These are phyloP conservation scores for Saturnispora silvae DNA, from an alignment of 805 yeast species.

Conservation along the genomic window DNA sequence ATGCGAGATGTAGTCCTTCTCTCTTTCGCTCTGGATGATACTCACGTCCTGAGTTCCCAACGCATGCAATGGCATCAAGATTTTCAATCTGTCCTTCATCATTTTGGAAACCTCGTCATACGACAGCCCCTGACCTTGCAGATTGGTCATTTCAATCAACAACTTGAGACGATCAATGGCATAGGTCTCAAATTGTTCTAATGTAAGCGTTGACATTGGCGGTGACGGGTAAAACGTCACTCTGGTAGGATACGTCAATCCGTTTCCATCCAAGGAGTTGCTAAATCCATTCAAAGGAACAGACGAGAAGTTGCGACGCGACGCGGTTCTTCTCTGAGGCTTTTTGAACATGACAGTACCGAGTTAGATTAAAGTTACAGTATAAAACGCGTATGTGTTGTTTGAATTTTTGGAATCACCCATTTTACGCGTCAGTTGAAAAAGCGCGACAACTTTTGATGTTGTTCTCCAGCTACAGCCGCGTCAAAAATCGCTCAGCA, in stretches of 20 bases:
- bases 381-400: no score
- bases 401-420: no score
- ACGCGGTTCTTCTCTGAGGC: constrained; percentile 62
- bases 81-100: constrained; percentile 55
- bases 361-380: no score
- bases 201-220: constrained; percentile 75
- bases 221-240: constrained; percentile 68
- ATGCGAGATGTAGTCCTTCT: constrained; percentile 89
- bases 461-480: no score
- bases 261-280: constrained; percentile 5
- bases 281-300: constrained; percentile 11
- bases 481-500: constrained; percentile 3
- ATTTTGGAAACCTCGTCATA: constrained; percentile 54
- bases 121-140: constrained; percentile 51
- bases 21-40: constrained; percentile 45
- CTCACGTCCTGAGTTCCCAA: constrained; percentile 30
- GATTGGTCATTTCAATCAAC: constrained; percentile 73
- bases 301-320: constrained; percentile 52
- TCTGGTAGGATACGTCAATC: constrained; percentile 46
- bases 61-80: constrained; percentile 52
- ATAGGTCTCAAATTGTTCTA: constrained; percentile 92
- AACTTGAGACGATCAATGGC: constrained; percentile 85
- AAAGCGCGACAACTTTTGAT: no score
- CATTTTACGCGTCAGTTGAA: no score
- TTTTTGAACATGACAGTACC: constrained; percentile 52